These are phyloP conservation scores for Dendrobium chrysotoxum DNA, from an alignment of 106 monocot genomes.

Conservation along the genomic window DNA sequence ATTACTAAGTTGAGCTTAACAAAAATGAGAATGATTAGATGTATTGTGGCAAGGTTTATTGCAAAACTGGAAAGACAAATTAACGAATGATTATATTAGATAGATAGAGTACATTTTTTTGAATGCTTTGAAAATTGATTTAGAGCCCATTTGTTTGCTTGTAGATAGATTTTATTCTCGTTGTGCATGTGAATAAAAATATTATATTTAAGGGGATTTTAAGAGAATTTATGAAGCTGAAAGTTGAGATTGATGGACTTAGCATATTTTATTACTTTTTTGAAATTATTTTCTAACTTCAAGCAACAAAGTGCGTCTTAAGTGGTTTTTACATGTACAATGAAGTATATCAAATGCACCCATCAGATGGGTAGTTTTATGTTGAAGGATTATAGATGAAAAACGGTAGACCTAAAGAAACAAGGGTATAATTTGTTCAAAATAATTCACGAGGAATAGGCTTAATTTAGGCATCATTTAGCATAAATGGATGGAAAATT, in stretches of 20 bases:
- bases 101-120: neutral
- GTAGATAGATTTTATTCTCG: neutral
- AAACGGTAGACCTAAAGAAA: neutral
- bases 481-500: neutral
- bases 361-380: neutral
- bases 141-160: neutral
- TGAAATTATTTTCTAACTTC: neutral
- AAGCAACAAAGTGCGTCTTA: neutral
- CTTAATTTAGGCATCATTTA: neutral
- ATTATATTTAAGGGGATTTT: neutral
- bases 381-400: neutral
- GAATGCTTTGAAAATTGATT: neutral
- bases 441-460: neutral
- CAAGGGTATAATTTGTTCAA: neutral
- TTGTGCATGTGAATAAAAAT: neutral
- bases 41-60: neutral
- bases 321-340: neutral
- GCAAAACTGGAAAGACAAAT: neutral
- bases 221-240: neutral
- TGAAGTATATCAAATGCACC: neutral
- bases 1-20: neutral
- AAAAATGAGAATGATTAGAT: neutral
- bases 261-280: neutral
- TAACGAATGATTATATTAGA: too few relatives aligned
- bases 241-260: neutral